A percentile compares a stretch with the other conserved stretches of the same genome.
Evolutionary conservation across 2,329 filamentous ascomycete species (phyloP).

Genomic region (Taxawa tesnikishii): DNA sequence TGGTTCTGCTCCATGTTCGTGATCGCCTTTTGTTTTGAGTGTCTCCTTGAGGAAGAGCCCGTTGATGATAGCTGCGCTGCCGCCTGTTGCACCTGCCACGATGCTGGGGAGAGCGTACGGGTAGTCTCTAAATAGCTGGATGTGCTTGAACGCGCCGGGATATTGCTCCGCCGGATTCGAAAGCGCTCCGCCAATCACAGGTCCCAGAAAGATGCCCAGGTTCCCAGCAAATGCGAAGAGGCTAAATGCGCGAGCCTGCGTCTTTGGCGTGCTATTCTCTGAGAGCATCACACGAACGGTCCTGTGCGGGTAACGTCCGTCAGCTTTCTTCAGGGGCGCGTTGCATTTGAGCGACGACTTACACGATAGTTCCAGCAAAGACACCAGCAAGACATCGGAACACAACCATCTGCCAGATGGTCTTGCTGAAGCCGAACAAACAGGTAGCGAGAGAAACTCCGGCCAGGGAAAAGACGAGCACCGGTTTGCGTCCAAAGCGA

Average conservation of each 20-base stretch:
- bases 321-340: no score
- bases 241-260: conserved; percentile 61
- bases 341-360: no score
- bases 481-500: conserved; percentile 57
- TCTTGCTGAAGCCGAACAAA: conserved; percentile 55
- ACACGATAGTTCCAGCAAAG: conserved; percentile 60
- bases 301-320: no score
- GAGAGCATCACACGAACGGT: conserved; percentile 67
- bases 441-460: conserved; percentile 50
- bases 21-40: conserved; percentile 8
- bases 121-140: conserved; percentile 48
- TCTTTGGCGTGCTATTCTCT: conserved; percentile 57
- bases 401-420: conserved; percentile 62
- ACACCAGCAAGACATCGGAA: conserved; percentile 60
- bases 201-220: conserved; percentile 60
- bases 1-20: conserved; percentile 12
- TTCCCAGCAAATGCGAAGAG: conserved; percentile 68
- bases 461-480: conserved; percentile 53
- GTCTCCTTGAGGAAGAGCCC: conserved; percentile 49
- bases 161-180: conserved; percentile 57
- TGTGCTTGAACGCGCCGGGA: conserved; percentile 40
- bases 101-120: conserved; percentile 56
- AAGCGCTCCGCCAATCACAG: conserved; percentile 54
- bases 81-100: conserved; percentile 41
- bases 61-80: conserved; percentile 39